phyloP scores from a whole-genome alignment of 257 asterid genomes.

The Cynanchum wilfordii region DNA sequence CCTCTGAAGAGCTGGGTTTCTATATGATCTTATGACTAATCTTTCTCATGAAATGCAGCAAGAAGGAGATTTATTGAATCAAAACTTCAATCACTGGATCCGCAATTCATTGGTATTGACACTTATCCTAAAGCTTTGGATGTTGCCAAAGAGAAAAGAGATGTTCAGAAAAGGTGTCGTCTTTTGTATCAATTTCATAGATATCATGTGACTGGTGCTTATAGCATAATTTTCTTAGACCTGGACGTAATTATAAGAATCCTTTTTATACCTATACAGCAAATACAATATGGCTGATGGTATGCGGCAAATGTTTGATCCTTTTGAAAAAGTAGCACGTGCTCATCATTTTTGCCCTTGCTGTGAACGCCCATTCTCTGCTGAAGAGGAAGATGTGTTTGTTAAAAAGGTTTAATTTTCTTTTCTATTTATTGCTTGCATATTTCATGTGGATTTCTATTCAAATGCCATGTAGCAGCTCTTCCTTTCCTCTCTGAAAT shows the following conservation, averaged over 20 bases:
- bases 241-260: neutral
- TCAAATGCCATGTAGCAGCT: slow-evolving; percentile 12
- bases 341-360: slow-evolving; percentile 86
- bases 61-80: slow-evolving; percentile 66
- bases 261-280: slow-evolving; percentile 37
- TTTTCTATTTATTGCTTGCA: slow-evolving; percentile 4
- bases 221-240: neutral
- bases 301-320: slow-evolving; percentile 67
- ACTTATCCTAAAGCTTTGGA: slow-evolving; percentile 57
- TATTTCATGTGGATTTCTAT: neutral
- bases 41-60: slow-evolving; percentile 47
- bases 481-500: slow-evolving; percentile 8
- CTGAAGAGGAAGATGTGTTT: slow-evolving; percentile 86
- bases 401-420: slow-evolving; percentile 57
- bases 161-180: slow-evolving; percentile 54
- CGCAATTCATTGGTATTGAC: slow-evolving; percentile 55
- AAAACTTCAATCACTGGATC: slow-evolving; percentile 73
- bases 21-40: neutral
- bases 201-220: neutral
- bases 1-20: neutral
- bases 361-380: slow-evolving; percentile 87
- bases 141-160: slow-evolving; percentile 60
- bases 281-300: slow-evolving; percentile 54
- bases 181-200: slow-evolving; percentile 1
- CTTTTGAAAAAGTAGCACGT: slow-evolving; percentile 80